Base-by-base conservation (phyloP, 306 rosid genomes). In the Cicer yamashitae region DNA sequence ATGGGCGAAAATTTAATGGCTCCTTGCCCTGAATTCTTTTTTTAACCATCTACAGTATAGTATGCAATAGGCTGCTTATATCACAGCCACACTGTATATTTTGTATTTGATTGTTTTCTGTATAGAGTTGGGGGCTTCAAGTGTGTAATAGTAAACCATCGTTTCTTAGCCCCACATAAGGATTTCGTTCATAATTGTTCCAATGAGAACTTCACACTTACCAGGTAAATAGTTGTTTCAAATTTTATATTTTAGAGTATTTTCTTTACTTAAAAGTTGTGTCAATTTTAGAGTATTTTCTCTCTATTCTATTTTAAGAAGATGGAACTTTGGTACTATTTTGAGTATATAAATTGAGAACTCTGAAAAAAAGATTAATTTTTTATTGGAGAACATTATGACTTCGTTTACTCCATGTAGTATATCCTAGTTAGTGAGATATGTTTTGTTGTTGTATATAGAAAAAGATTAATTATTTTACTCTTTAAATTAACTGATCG, bases 51-150 rank as follows among this genome's bases (percentile, higher is more conserved):
- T 53, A 70, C 54, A 39, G 68, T 75, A 41, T 75, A 51, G 22
- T 18, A 40, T 76, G 56, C 48, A 51, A 68, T 17, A 57, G 66
- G 66, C 37, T 80, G 63, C 53, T 11, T 41, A 47, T 51, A 18
- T n/a, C 43, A 74, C 56, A 44, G 30, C 73, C 67, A 30, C 77
- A 17, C 38, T 81, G 74, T 62, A 30, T 45, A 30, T 68, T 43
- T 48, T 63, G 59, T 46, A 18, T 14, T 17, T 12, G 10, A 65
- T 56, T 59, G 11, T 60, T 74, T 80, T 61, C 52, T 39, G 30
- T 65, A 51, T n/a, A 73, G 10, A 37, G 78, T 47, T 66, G 45
- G 6, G 39, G 17, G 70, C 22, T 66, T 18, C 18, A 7, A 13
- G 54, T 12, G 67, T 30, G 6, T 45, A 47, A 67, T 37, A 47